phyloP scores from a whole-genome alignment of 495 filamentous ascomycete species.

The Halenospora varia region DNA sequence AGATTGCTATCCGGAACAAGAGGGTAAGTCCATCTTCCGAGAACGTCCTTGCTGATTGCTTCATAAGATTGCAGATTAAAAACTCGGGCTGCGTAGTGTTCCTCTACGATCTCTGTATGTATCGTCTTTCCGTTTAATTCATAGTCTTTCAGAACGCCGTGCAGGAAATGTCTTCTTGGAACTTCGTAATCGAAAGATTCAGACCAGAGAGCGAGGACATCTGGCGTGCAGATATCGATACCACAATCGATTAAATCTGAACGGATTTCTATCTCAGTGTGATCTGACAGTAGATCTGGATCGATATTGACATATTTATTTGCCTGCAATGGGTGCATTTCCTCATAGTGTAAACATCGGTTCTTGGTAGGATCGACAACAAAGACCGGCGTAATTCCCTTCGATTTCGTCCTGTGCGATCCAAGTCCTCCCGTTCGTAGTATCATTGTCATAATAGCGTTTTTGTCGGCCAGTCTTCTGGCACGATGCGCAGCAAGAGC shows the following conservation, averaged over 20 bases:
- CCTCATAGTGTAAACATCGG: slow-evolving; percentile 90
- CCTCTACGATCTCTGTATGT: slow-evolving; percentile 79
- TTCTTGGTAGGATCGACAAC: slow-evolving; percentile 76
- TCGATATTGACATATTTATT: slow-evolving; percentile 63
- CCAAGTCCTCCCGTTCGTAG: slow-evolving; percentile 69
- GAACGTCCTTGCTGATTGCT: slow-evolving; percentile 82
- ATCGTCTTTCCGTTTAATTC: slow-evolving; percentile 96
- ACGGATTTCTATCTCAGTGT: slow-evolving; percentile 72
- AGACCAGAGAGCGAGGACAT: slow-evolving; percentile 90
- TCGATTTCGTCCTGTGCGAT: slow-evolving; percentile 67
- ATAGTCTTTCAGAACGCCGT: slow-evolving; percentile 91
- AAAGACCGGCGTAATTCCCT: slow-evolving; percentile 74
- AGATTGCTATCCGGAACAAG: slow-evolving; percentile 87
- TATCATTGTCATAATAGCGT: slow-evolving; percentile 98
- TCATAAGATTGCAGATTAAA: slow-evolving; percentile 87
- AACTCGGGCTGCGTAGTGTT: slow-evolving; percentile 78
- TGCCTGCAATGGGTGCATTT: slow-evolving; percentile 50
- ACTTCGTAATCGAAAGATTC: slow-evolving; percentile 97
- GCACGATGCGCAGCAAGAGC: slow-evolving; percentile 76
- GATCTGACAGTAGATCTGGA: slow-evolving; percentile 58
- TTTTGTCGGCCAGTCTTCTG: slow-evolving; percentile 79
- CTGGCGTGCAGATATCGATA: slow-evolving; percentile 96
- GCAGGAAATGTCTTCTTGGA: slow-evolving; percentile 81
- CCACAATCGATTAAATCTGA: slow-evolving; percentile 89
- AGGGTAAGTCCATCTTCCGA: slow-evolving; percentile 89